Conservation (phyloP, 495 filamentous ascomycete genomes). For the Penicillium goetzii region DNA sequence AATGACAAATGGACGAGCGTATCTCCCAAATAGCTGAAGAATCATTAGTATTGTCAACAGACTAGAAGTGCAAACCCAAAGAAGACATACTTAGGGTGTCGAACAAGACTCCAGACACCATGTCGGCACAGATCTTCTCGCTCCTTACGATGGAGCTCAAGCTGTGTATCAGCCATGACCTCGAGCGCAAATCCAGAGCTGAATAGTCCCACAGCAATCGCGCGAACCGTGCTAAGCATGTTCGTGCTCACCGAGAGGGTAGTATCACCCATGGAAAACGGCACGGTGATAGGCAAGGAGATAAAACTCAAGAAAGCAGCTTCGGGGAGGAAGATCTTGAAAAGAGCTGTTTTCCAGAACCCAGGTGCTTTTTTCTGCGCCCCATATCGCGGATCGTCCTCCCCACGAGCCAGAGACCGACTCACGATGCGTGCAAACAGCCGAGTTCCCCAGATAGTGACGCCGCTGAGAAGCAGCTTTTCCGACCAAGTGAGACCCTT, state of each 20-base stretch:
- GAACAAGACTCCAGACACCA: constrained; percentile 62
- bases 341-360: constrained; percentile 57
- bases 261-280: constrained; percentile 43
- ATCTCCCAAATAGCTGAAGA: constrained; percentile 59
- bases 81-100: constrained; percentile 61
- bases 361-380: constrained; percentile 48
- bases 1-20: constrained; percentile 53
- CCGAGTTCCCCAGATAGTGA: constrained; percentile 58
- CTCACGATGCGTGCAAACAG: constrained; percentile 56
- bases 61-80: not conserved
- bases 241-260: constrained; percentile 17
- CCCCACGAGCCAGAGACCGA: constrained; percentile 47
- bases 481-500: constrained; percentile 50
- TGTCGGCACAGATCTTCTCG: constrained; percentile 46
- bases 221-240: constrained; percentile 33
- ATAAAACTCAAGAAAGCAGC: constrained; percentile 56
- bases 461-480: constrained; percentile 54
- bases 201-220: constrained; percentile 58
- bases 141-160: constrained; percentile 44
- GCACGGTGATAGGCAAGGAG: constrained; percentile 56
- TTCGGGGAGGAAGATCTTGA: constrained; percentile 57
- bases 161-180: constrained; percentile 56
- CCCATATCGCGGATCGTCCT: constrained; percentile 60
- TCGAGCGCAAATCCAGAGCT: constrained; percentile 57
- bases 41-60: constrained; percentile 9